A percentile compares a stretch with the other conserved stretches of the same genome.
Conservation (phyloP, 1,284 basidiomycete genomes). For the Sutorius eximius region DNA sequence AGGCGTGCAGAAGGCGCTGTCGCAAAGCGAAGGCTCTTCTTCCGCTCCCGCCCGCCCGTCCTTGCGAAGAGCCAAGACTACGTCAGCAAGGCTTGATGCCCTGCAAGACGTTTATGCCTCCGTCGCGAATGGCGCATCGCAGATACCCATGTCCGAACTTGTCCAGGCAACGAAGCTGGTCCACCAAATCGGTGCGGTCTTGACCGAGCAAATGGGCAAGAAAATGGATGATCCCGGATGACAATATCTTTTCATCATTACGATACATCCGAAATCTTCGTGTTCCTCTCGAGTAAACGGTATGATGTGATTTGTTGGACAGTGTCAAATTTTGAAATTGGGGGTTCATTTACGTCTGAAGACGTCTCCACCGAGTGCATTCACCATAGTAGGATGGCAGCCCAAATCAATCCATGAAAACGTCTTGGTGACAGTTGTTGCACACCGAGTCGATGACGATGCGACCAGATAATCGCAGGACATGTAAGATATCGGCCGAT, state of each 20-base stretch:
- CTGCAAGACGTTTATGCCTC: slow-evolving; percentile 37
- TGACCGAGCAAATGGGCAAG: slow-evolving; percentile 40
- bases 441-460: not conserved
- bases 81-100: slow-evolving; percentile 35
- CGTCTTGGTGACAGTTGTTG: not conserved
- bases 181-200: slow-evolving; percentile 37
- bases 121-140: slow-evolving; percentile 38
- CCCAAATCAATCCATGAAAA: not conserved
- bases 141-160: slow-evolving; percentile 40
- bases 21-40: slow-evolving; percentile 10
- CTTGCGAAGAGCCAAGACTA: slow-evolving; percentile 32
- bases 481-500: not conserved
- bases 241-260: slow-evolving; percentile 1
- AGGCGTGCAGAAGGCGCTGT: slow-evolving; percentile 4
- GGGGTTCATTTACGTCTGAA: not conserved
- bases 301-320: slow-evolving; percentile 1
- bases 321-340: not conserved
- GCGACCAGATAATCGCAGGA: not conserved
- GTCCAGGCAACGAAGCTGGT: slow-evolving; percentile 38
- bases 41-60: slow-evolving; percentile 15
- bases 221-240: slow-evolving; percentile 23
- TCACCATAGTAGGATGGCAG: not conserved
- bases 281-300: slow-evolving; percentile 4
- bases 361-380: not conserved
- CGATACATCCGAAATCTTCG: slow-evolving; percentile 32